These are phyloP conservation scores for Ophiostoma sp. DNA, from an alignment of 2,329 filamentous ascomycete species.

Conservation along the genomic window DNA sequence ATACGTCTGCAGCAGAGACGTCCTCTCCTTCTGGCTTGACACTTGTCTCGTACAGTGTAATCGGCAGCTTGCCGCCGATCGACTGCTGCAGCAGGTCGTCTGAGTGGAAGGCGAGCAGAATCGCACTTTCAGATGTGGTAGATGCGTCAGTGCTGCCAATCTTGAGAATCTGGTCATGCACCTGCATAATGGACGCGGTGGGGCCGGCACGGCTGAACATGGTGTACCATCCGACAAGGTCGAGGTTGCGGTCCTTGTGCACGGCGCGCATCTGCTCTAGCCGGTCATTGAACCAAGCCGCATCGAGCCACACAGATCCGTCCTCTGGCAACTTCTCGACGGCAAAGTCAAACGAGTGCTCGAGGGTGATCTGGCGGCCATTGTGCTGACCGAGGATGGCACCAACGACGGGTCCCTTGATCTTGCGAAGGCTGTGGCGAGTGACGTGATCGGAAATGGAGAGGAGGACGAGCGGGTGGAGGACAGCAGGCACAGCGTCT, in stretches of 20 bases:
- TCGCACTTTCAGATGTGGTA: conserved; percentile 61
- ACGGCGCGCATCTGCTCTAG: conserved; percentile 76
- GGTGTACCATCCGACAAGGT: conserved; percentile 90
- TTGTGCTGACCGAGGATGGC: conserved; percentile 88
- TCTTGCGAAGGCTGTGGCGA: conserved; percentile 72
- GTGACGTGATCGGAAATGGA: conserved; percentile 97
- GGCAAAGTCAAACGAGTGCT: conserved; percentile 85
- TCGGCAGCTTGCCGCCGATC: conserved; percentile 73
- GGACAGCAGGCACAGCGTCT: conserved; percentile 72
- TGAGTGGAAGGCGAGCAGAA: conserved; percentile 84
- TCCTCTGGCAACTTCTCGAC: conserved; percentile 45
- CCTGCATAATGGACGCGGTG: conserved; percentile 59
- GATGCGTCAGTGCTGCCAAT: conserved; percentile 80
- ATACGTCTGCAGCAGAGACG: not conserved
- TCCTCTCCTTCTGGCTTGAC: conserved; percentile 61
- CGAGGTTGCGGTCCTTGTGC: conserved; percentile 75
- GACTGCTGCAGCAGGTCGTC: conserved; percentile 49
- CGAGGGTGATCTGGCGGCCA: conserved; percentile 83
- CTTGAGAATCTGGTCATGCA: conserved; percentile 72
- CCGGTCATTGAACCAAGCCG: conserved; percentile 68
- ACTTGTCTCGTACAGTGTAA: conserved; percentile 85
- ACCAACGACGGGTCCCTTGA: conserved; percentile 72
- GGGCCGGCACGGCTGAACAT: conserved; percentile 70
- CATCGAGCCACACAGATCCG: conserved; percentile 58
- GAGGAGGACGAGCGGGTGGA: conserved; percentile 92